Percentiles rank a stretch among this genome's conserved stretches.
These are phyloP conservation scores for Sergeia podlipaevii DNA, from an alignment of 208 protist species.

Conservation along the genomic window DNA sequence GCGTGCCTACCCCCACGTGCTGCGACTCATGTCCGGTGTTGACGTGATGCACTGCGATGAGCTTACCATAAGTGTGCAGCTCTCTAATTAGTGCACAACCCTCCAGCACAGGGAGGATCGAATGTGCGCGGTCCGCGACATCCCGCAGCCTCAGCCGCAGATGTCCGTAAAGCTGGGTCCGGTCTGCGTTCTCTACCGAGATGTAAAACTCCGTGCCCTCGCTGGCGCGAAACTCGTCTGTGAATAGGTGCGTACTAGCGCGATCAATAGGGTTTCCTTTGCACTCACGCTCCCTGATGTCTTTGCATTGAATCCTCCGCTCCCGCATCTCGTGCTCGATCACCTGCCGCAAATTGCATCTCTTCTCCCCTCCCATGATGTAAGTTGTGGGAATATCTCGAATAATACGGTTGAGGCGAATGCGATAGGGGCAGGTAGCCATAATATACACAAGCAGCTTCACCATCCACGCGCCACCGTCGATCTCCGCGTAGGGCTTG, in stretches of 20 bases:
- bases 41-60: slow-evolving; percentile 60
- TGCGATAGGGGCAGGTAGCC: slow-evolving; percentile 96
- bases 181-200: slow-evolving; percentile 76
- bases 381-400: slow-evolving; percentile 99
- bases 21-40: slow-evolving; percentile 94
- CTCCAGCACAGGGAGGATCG: slow-evolving; percentile 88
- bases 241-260: slow-evolving; percentile 56
- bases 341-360: slow-evolving; percentile 98
- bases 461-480: slow-evolving; percentile 80
- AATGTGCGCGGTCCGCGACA: slow-evolving; percentile 38
- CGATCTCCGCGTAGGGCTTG: slow-evolving; percentile 93
- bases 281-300: slow-evolving; percentile 95
- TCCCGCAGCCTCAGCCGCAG: slow-evolving; percentile 82
- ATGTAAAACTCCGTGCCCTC: slow-evolving; percentile 82
- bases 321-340: slow-evolving; percentile 94
- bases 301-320: slow-evolving; percentile 87
- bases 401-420: slow-evolving; percentile 98
- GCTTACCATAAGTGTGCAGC: slow-evolving; percentile 96
- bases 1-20: slow-evolving; percentile 97
- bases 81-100: slow-evolving; percentile 96
- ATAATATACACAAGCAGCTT: slow-evolving; percentile 96
- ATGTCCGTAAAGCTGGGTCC: slow-evolving; percentile 84
- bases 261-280: slow-evolving; percentile 71
- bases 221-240: slow-evolving; percentile 77
- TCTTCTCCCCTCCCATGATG: slow-evolving; percentile 96